Conservation (phyloP, 164 flowering plant species). For the Stephania cephalantha region DNA sequence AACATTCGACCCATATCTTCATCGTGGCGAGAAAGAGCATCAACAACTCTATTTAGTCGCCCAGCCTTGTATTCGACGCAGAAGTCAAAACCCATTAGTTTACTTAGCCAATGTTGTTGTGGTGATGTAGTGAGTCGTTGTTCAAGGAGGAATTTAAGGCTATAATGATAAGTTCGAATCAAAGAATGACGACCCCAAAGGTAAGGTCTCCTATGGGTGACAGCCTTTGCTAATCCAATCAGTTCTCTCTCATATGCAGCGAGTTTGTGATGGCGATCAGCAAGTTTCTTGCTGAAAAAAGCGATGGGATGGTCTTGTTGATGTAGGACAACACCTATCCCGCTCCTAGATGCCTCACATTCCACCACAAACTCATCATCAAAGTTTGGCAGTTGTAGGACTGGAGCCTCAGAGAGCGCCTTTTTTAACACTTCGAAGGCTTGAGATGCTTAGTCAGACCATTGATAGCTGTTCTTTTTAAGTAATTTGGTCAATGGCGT, state of each 20-base stretch:
- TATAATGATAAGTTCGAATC: neutral
- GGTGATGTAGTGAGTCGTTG: neutral
- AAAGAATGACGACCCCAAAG: neutral
- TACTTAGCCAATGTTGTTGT: neutral
- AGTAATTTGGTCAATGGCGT: conserved; percentile 1
- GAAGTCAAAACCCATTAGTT: conserved; percentile 10
- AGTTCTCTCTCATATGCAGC: conserved; percentile 21
- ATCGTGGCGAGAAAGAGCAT: conserved; percentile 1
- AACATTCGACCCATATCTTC: too few species aligned
- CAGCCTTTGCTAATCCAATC: conserved; percentile 7
- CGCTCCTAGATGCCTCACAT: conserved; percentile 4
- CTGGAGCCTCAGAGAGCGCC: neutral
- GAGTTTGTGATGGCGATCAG: neutral
- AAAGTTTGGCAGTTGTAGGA: neutral
- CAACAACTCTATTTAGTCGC: neutral
- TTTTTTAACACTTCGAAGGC: conserved; percentile 1
- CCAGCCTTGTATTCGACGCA: neutral
- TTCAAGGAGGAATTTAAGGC: conserved; percentile 1
- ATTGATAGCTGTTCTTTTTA: conserved; percentile 1
- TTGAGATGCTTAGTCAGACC: neutral
- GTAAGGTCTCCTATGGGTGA: conserved; percentile 8
- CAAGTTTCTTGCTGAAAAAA: neutral
- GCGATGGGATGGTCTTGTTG: conserved; percentile 6
- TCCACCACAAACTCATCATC: neutral
- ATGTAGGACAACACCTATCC: neutral